Base-by-base conservation (phyloP, 2,329 filamentous ascomycete species). In the Trichoderma sp. region DNA sequence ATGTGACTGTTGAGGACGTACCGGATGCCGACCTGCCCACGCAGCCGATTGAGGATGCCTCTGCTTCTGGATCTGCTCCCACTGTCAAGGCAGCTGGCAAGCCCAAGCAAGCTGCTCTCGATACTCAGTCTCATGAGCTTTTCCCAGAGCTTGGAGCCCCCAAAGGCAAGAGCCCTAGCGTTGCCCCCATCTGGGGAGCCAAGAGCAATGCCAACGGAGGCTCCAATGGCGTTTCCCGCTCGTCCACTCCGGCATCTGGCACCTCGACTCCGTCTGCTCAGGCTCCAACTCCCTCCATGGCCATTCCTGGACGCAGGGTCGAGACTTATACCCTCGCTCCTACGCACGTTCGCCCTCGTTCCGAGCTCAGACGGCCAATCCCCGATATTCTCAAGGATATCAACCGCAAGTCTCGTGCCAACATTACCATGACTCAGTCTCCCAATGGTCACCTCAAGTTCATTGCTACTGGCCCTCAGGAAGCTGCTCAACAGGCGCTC, bases 371-470 rank as follows among this genome's bases (percentile, higher is more conserved):
- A 85, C 93, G 93, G 74, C 93, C 95, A 8, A 85, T 97, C 63
- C 84, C 89, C 37, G 95, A 98, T 73, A 90, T 96, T 72, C 84
- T 97, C 76, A 92, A 93, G 78, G 94, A 97, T 73, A 92, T 98
- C 81, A 97, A 97, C 82, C 92, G 91, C 81, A 92, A 91, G 77
- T 97, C 93, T 70, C 94, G 95, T 78, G 94, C 94, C 69, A 92
- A 89, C 74, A 88, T 99, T 73, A 90, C 91, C 73, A 90, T 94
- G 85, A 88, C 88, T 69, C 87, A 88, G 70, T 89, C 90, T n/a
- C 86, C 89, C 71, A 90, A 88, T 72, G 92, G 91, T 26, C 86
- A 87, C 46, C 85, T 94, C 74, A 89, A 90, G 74, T 96, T 99
- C 77, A 92, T 95, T 79, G 94, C 93, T 59, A 91, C 89, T 72